Conservation (phyloP, 2,329 filamentous ascomycete genomes). For the Fusarium tanahbumbuense region DNA sequence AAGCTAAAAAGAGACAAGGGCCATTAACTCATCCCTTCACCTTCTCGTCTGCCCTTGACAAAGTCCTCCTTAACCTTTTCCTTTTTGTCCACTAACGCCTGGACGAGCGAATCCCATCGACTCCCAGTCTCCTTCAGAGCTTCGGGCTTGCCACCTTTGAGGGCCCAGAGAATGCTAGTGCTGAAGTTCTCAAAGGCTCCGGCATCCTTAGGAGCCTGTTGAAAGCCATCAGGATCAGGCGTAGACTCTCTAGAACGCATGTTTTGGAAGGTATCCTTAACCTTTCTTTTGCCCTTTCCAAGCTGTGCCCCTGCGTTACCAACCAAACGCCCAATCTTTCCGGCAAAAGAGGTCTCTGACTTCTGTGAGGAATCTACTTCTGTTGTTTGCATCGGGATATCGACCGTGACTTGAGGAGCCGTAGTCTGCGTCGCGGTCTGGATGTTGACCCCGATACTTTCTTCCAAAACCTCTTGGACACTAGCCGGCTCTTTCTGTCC, state of each 20-base stretch:
- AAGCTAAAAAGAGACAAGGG: neutral
- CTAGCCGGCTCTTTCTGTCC: neutral
- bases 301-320: no score
- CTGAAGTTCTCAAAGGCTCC: neutral
- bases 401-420: neutral
- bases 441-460: neutral
- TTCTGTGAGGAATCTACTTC: neutral
- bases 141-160: neutral
- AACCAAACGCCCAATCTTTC: no score
- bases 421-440: neutral
- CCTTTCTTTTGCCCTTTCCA: no score
- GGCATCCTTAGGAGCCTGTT: neutral
- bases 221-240: neutral
- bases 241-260: constrained; percentile 1
- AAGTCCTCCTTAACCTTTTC: neutral
- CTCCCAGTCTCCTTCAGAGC: neutral
- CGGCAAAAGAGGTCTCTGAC: no score
- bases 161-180: constrained; percentile 6
- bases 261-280: neutral
- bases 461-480: neutral
- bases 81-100: neutral
- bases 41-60: neutral
- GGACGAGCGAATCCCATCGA: neutral
- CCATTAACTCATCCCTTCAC: neutral
- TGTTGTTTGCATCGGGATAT: neutral